These are phyloP conservation scores for Persicaria maculosa DNA, from an alignment of 148 eudicot species.

Conservation along the genomic window DNA sequence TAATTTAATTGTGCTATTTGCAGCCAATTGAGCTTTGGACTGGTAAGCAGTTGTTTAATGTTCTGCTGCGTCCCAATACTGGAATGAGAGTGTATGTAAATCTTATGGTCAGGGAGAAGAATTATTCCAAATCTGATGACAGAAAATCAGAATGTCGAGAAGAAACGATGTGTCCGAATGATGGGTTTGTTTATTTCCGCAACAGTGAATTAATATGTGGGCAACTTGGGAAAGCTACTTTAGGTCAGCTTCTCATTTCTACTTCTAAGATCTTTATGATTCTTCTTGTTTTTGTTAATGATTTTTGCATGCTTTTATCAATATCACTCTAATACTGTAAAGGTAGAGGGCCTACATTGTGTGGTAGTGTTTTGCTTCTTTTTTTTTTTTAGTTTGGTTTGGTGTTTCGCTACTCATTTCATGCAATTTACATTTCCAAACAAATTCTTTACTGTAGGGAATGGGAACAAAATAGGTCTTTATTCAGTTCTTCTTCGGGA, in stretches of 20 bases:
- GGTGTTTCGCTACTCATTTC: not conserved
- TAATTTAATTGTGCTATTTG: slow-evolving; percentile 18
- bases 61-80: slow-evolving; percentile 79
- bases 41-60: slow-evolving; percentile 84
- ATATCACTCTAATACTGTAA: not conserved
- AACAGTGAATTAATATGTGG: slow-evolving; percentile 91
- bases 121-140: slow-evolving; percentile 31
- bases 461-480: slow-evolving; percentile 95
- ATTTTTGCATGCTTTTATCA: not conserved
- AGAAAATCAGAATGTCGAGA: slow-evolving; percentile 20
- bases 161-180: slow-evolving; percentile 80
- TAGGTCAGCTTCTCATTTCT: slow-evolving; percentile 48
- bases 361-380: not conserved
- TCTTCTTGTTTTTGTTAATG: not conserved
- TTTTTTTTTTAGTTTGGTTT: not conserved
- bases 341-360: not conserved
- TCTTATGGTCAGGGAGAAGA: slow-evolving; percentile 80
- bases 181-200: slow-evolving; percentile 87
- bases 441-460: slow-evolving; percentile 37
- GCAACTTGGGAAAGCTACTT: slow-evolving; percentile 90
- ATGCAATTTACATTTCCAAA: not conserved
- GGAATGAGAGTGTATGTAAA: slow-evolving; percentile 77
- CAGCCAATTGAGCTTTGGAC: slow-evolving; percentile 99
- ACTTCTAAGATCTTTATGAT: not conserved
- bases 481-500: slow-evolving; percentile 94